Evolutionary conservation across 2,329 filamentous ascomycete species (phyloP).

Genomic region (Aspergillus tanneri): DNA sequence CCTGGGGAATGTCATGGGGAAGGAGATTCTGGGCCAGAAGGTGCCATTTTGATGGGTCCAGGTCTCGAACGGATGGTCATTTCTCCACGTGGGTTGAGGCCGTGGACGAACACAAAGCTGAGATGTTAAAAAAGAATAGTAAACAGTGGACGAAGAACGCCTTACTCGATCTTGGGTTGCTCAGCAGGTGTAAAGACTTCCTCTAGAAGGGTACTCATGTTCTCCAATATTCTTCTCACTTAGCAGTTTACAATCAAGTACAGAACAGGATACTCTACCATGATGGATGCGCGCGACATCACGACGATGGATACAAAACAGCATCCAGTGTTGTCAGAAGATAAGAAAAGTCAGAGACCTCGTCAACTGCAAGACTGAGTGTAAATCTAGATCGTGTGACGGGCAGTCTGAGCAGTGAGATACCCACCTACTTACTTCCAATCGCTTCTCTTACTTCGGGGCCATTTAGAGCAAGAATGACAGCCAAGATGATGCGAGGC

Average conservation of each 20-base stretch:
- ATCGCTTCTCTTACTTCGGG: not conserved
- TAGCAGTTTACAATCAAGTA: not conserved
- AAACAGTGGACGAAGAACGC: too few species aligned
- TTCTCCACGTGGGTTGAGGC: conserved; percentile 31
- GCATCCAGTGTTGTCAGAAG: not conserved
- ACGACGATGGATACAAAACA: not conserved
- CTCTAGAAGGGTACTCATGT: conserved; percentile 32
- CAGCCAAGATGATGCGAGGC: not conserved
- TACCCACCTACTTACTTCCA: not conserved
- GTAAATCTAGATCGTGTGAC: not conserved
- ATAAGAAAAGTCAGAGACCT: not conserved
- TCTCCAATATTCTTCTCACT: conserved; percentile 15
- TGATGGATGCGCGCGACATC: not conserved
- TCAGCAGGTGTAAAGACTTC: conserved; percentile 28
- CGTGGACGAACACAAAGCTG: conserved; percentile 35
- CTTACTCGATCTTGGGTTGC: conserved; percentile 31
- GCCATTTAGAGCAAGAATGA: not conserved
- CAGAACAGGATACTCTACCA: not conserved
- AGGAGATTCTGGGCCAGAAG: conserved; percentile 28
- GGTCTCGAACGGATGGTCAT: conserved; percentile 34
- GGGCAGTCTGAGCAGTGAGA: not conserved
- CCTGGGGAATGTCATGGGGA: conserved; percentile 29
- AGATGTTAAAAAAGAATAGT: not conserved
- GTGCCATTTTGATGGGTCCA: conserved; percentile 33
- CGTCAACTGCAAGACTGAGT: not conserved